Conservation (phyloP, 2,329 filamentous ascomycete species). For the Rutstroemia sp. region DNA sequence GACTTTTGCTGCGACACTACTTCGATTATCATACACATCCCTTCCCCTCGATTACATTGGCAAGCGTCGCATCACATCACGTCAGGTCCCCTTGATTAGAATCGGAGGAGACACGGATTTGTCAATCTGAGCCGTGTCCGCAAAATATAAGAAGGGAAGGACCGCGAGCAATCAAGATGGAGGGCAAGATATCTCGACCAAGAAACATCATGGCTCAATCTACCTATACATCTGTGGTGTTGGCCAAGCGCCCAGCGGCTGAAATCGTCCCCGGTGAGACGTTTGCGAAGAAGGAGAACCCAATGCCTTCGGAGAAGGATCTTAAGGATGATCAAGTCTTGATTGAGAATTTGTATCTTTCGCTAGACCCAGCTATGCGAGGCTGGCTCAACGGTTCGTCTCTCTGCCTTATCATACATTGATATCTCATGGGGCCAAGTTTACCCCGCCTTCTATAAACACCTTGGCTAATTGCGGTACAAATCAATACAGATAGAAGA, state of each 20-base stretch:
- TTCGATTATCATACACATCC: background rate
- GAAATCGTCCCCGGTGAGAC: slow-evolving; percentile 59
- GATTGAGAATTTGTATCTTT: slow-evolving; percentile 54
- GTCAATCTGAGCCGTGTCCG: background rate
- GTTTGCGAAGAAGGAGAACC: slow-evolving; percentile 46
- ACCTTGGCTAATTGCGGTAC: background rate
- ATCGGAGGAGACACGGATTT: background rate
- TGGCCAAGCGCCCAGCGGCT: slow-evolving; percentile 55
- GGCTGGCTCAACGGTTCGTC: slow-evolving; percentile 56
- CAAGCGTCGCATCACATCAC: background rate
- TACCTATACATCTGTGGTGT: slow-evolving; percentile 38
- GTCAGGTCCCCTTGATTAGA: background rate
- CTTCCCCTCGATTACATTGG: background rate
- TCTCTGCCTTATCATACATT: background rate
- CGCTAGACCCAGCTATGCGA: slow-evolving; percentile 70
- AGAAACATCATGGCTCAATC: slow-evolving; percentile 28
- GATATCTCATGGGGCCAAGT: background rate
- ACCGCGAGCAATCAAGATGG: slow-evolving; percentile 11
- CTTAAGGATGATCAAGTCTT: slow-evolving; percentile 60
- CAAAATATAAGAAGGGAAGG: background rate
- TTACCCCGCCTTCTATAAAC: background rate
- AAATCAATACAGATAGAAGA: slow-evolving; percentile 32
- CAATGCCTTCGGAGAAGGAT: slow-evolving; percentile 37
- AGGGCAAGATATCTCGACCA: slow-evolving; percentile 12
- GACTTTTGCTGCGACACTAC: background rate